Percentiles rank a stretch among this genome's conserved stretches.
These are phyloP conservation scores for Leccinum variicolor DNA, from an alignment of 768 basidiomycete species.

Conservation along the genomic window DNA sequence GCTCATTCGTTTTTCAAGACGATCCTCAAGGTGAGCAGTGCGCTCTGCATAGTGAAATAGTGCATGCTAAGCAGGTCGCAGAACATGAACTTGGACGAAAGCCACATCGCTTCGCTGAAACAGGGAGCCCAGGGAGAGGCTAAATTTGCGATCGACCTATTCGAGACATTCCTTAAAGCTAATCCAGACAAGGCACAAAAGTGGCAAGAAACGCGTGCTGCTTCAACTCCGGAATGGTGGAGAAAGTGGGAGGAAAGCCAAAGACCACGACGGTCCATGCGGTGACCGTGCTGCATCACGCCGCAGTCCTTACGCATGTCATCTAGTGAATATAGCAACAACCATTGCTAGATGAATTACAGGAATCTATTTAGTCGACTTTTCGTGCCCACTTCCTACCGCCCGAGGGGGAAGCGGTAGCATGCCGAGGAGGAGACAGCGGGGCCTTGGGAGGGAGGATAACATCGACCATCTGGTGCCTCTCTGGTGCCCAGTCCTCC, in stretches of 20 bases:
- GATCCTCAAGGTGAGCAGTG: slow-evolving; percentile 22
- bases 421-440: slow-evolving; percentile 38
- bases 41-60: background rate
- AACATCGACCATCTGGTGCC: slow-evolving; percentile 38
- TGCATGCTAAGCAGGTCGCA: slow-evolving; percentile 4
- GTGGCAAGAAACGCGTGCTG: slow-evolving; percentile 24
- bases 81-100: slow-evolving; percentile 19
- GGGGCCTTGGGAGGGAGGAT: slow-evolving; percentile 42
- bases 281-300: background rate
- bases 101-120: slow-evolving; percentile 8
- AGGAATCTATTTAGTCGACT: slow-evolving; percentile 49
- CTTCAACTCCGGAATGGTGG: slow-evolving; percentile 29
- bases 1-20: slow-evolving; percentile 26
- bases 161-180: slow-evolving; percentile 26
- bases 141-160: slow-evolving; percentile 14
- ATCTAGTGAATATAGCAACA: slow-evolving; percentile 16
- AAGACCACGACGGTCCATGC: slow-evolving; percentile 6
- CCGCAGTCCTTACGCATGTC: background rate
- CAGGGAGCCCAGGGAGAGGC: slow-evolving; percentile 8
- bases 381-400: slow-evolving; percentile 73
- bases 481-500: slow-evolving; percentile 26
- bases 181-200: slow-evolving; percentile 18
- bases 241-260: slow-evolving; percentile 27
- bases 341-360: slow-evolving; percentile 11
- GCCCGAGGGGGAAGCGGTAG: slow-evolving; percentile 40